Evolutionary conservation across 1,284 basidiomycete species (phyloP), one percentile per base, ranked within the genome.

Genomic region (Meripilus lineatus): DNA sequence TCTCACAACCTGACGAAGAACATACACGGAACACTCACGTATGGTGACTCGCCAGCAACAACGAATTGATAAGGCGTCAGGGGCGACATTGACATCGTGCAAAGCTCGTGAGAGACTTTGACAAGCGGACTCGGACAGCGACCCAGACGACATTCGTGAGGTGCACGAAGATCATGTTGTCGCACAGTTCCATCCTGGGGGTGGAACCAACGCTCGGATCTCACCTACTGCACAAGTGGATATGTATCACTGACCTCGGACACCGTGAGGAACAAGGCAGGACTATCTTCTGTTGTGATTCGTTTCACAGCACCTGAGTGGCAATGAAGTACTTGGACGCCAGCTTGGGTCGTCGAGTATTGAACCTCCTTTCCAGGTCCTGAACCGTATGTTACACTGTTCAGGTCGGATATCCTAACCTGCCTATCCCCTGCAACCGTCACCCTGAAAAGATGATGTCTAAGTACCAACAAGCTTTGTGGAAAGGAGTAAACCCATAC

Each of bases 201-300:
- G 13, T 3, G 35, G 46, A 42, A 28, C 25, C 42, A 20, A 44
- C 49, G n/a, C 11, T 11, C 17, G 21, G 13, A 18, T 26, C 17
- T 38, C 17, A 3, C n/a, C 32, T n/a, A 13, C 26, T 14, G 32
- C 15, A 13, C 22, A 14, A 37, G 32, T 14, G 28, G 25, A 17
- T n/a, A 42, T 7, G 40, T 48, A 74, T 49, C 49, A 10, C 28
- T 30, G 10, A 88, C 89, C 71, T 93, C 93, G 15, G 81, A 77
- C 11, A 93, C 89, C 0, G 90, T 89, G 25, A 97, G 64, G 63
- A 96, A 96, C 32, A 84, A 60, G 60, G 89, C 81, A 1, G 91
- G 84, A 48, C 83, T 89, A 28, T 89, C 81, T 61, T 93, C 90
- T 13, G 83, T 87, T 4, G 88, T 77, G 46, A 96, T 83, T 33